Evolutionary conservation across 495 filamentous ascomycete genomes (phyloP), one percentile per base, ranked within the genome.

Genomic region (Annulohypoxylon maeteangense): DNA sequence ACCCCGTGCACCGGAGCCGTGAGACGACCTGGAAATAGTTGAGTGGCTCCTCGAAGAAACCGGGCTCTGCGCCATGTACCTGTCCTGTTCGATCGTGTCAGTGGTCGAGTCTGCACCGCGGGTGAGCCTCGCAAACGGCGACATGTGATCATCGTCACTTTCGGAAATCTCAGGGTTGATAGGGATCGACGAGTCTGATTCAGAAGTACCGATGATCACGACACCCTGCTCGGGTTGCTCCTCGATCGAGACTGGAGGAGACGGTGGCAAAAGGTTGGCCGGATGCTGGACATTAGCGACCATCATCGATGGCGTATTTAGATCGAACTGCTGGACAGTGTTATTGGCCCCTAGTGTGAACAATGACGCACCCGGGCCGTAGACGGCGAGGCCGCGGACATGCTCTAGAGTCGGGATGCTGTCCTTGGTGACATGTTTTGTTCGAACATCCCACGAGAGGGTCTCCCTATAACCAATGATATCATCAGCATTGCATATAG

Each of bases 391-490:
- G 25, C 92, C 95, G 47, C 87, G 87, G 53, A 97, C 88, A 32
- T 90, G 89, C 4, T 93, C 91, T 18, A 94, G 86, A 5, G 94
- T 98, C 29, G 93, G 92, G 45, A 99, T 92, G 50, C 86, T 85
- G 69, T 97, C 94, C 79, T 88, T 97, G 12, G 94, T 91, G 63
- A 98, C 92, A 68, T 95, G 91, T 77, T 98, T 99, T 8, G 96
- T 99, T 70, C 93, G 87, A 63, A 99, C 95, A 85, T 99, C 95
- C 95, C 95, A 98, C 38, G 92, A 89, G 75, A 91, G 90, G 59
- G 94, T 97, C 83, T 95, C 91, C 56, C 95, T 99, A 75, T 70
- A 67, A 27, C 67, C 62, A 57, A 59, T 69, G 54, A 68, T 62
- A 62, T 76, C 59, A 71, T 70, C 31, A 69, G 74, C 71, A 75